These are phyloP conservation scores for Lactifluus subvellereus DNA, from an alignment of 768 basidiomycete species.

Conservation along the genomic window DNA sequence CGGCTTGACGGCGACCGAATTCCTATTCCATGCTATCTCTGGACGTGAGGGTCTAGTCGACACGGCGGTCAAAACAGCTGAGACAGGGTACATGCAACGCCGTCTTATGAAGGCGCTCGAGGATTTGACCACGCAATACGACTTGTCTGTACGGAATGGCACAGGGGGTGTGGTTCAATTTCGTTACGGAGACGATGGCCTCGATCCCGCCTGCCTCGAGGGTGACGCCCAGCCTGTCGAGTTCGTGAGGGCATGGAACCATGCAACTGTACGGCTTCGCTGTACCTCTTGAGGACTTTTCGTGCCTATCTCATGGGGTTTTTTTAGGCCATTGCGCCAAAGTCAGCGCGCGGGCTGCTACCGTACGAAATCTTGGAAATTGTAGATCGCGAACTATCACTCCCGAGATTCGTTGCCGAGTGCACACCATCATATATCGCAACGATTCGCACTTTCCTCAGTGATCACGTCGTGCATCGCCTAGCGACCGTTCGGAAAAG, in stretches of 20 bases:
- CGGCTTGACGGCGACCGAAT: constrained; percentile 89
- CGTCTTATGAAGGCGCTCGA: constrained; percentile 99
- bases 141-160: constrained; percentile 91
- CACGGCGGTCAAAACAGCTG: constrained; percentile 99
- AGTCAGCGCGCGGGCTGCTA: constrained; percentile 58
- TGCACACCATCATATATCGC: constrained; percentile 67
- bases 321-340: constrained; percentile 56
- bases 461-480: constrained; percentile 54
- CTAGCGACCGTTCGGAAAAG: constrained; percentile 62
- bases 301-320: constrained; percentile 1
- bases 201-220: constrained; percentile 95
- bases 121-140: constrained; percentile 94
- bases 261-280: constrained; percentile 56
- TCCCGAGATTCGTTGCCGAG: constrained; percentile 55
- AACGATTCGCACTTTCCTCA: constrained; percentile 66
- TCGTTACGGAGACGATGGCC: constrained; percentile 91
- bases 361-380: constrained; percentile 84
- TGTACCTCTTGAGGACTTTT: background rate
- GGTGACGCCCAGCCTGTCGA: constrained; percentile 94
- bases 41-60: constrained; percentile 98
- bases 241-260: constrained; percentile 79
- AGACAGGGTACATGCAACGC: constrained; percentile 99
- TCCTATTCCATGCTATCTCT: constrained; percentile 98
- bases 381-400: constrained; percentile 55
- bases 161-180: constrained; percentile 96